Percentiles rank a stretch among this genome's conserved stretches.
Evolutionary conservation across 768 basidiomycete genomes (phyloP).

Genomic region (Trametes gibbosa): DNA sequence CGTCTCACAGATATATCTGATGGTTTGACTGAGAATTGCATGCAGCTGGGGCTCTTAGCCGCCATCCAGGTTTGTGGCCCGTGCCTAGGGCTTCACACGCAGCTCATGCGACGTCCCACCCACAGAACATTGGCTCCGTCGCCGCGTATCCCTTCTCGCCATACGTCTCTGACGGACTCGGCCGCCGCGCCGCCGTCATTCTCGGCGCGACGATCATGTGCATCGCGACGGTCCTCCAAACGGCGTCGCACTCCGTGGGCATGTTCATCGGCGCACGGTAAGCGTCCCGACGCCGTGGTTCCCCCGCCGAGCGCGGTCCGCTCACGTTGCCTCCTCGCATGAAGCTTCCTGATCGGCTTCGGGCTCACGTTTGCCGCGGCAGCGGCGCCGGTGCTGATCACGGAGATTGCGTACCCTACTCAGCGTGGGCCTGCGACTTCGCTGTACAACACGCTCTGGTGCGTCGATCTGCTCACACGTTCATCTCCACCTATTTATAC

Average conservation of each 20-base stretch:
- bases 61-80: conserved; percentile 33
- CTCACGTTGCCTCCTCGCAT: background rate
- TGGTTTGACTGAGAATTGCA: background rate
- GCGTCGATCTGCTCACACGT: conserved; percentile 11
- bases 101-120: background rate
- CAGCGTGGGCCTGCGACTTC: conserved; percentile 46
- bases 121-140: conserved; percentile 39
- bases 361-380: conserved; percentile 40
- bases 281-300: background rate
- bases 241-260: conserved; percentile 36
- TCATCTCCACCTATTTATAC: background rate
- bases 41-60: conserved; percentile 35
- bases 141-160: conserved; percentile 39
- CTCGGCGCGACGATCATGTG: conserved; percentile 41
- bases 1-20: background rate
- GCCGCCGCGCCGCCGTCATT: conserved; percentile 36
- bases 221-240: conserved; percentile 38
- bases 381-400: conserved; percentile 48
- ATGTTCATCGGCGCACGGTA: conserved; percentile 46
- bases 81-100: too few relatives aligned
- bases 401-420: conserved; percentile 50
- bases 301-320: background rate
- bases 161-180: conserved; percentile 41
- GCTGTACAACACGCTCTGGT: conserved; percentile 45
- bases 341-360: conserved; percentile 41